These are phyloP conservation scores for Metschnikowia similis DNA, from an alignment of 805 yeast genomes.

Conservation along the genomic window DNA sequence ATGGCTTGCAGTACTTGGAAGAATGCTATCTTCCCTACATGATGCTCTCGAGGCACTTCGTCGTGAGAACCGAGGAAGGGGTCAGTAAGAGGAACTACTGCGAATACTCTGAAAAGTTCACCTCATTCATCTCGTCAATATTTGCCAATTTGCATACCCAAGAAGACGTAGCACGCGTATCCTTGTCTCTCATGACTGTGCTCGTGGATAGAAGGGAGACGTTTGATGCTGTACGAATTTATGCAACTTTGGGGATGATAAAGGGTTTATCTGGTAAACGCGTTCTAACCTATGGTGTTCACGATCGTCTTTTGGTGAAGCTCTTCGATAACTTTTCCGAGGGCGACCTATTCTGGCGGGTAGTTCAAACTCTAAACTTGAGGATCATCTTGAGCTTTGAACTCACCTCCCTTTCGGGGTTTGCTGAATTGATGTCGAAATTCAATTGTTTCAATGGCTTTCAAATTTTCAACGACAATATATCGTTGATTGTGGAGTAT, in stretches of 20 bases:
- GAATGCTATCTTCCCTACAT: constrained; percentile 53
- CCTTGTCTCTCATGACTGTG: constrained; percentile 34
- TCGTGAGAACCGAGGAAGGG: constrained; percentile 28
- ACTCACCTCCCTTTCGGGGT: constrained; percentile 19
- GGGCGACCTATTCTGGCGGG: constrained; percentile 49
- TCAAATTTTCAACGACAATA: constrained; percentile 15
- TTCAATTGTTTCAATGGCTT: constrained; percentile 40
- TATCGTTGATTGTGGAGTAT: constrained; percentile 20
- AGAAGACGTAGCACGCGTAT: constrained; percentile 23
- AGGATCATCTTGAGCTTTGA: constrained; percentile 38
- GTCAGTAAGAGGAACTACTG: constrained; percentile 38
- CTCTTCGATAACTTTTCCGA: constrained; percentile 39
- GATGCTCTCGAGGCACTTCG: constrained; percentile 61
- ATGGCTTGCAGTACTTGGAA: constrained; percentile 42
- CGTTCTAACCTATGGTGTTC: constrained; percentile 24
- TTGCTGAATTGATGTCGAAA: constrained; percentile 28
- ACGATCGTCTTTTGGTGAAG: constrained; percentile 22
- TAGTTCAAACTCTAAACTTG: constrained; percentile 50
- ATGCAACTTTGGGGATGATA: constrained; percentile 52
- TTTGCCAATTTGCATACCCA: constrained; percentile 24
- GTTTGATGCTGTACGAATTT: constrained; percentile 70
- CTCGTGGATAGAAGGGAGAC: constrained; percentile 46
- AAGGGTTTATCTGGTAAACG: constrained; percentile 41
- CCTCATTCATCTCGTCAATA: constrained; percentile 41
- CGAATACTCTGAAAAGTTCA: constrained; percentile 52